Percentiles rank a stretch among this genome's conserved stretches.
Evolutionary conservation across 345 rosid genomes (phyloP).

Genomic region (Camelina laxa): DNA sequence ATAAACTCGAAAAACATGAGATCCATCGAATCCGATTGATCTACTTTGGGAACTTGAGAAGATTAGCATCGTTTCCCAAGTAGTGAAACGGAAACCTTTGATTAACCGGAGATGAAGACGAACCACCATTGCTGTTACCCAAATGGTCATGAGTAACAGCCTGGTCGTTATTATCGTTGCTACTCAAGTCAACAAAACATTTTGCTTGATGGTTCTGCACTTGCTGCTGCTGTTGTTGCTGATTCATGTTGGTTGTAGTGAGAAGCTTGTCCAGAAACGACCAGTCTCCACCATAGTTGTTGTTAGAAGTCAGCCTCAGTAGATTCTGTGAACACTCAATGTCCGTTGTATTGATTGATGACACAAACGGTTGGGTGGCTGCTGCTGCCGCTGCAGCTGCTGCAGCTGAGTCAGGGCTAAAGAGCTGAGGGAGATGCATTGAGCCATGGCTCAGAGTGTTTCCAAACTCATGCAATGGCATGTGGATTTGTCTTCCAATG

Average conservation of each 20-base stretch:
- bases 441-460: constrained; percentile 49
- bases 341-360: constrained; percentile 52
- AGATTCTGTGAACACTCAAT: constrained; percentile 70
- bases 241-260: constrained; percentile 47
- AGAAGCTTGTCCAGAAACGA: constrained; percentile 88
- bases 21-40: constrained; percentile 7
- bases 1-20: constrained; percentile 25
- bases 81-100: constrained; percentile 71
- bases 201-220: constrained; percentile 41
- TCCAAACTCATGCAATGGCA: constrained; percentile 44
- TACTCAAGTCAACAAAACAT: constrained; percentile 35
- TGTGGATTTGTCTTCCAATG: constrained; percentile 37
- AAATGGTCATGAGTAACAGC: constrained; percentile 38
- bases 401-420: constrained; percentile 69
- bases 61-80: constrained; percentile 57
- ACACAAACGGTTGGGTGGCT: constrained; percentile 40
- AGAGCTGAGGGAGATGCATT: constrained; percentile 83
- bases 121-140: constrained; percentile 44
- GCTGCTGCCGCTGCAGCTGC: constrained; percentile 43
- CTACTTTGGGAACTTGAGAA: constrained; percentile 65
- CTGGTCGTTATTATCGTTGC: constrained; percentile 22
- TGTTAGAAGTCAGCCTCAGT: constrained; percentile 65
- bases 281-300: constrained; percentile 73
- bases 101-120: constrained; percentile 44
- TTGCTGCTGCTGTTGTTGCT: constrained; percentile 49